Conservation (phyloP, 306 rosid genomes). For the Vigna hirtella region DNA sequence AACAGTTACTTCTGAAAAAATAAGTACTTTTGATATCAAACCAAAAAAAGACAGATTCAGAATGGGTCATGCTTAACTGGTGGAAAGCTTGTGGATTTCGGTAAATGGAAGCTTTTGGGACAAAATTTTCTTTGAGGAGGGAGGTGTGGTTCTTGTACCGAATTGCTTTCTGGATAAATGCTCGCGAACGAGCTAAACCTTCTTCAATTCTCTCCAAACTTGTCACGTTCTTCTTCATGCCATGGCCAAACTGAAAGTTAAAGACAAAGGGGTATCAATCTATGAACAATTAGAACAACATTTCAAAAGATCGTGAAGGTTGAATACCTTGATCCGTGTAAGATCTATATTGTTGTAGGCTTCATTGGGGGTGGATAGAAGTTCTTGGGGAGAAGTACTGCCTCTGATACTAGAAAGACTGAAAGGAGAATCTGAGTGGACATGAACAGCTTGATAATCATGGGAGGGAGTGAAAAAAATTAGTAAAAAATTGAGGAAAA, state of each 20-base stretch:
- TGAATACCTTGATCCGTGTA: conserved; percentile 38
- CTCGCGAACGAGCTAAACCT: conserved; percentile 41
- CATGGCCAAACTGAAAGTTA: conserved; percentile 35
- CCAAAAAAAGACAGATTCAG: conserved; percentile 2
- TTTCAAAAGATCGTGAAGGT: neutral
- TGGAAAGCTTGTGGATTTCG: conserved; percentile 48
- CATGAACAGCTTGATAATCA: conserved; percentile 28
- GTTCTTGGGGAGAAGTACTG: neutral
- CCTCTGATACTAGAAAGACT: neutral
- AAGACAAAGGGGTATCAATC: neutral
- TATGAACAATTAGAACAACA: neutral
- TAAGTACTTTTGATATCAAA: neutral
- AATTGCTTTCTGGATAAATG: conserved; percentile 41
- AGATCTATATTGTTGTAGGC: neutral
- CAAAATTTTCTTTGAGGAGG: neutral
- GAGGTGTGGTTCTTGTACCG: conserved; percentile 27
- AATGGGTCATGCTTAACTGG: conserved; percentile 45
- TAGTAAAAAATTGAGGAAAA: conserved; percentile 38
- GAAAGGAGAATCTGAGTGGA: conserved; percentile 15
- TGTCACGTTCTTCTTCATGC: conserved; percentile 27
- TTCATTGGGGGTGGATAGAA: conserved; percentile 5
- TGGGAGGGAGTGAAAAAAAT: conserved; percentile 40
- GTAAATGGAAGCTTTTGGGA: conserved; percentile 48
- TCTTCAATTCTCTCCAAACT: conserved; percentile 49
- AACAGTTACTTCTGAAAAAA: neutral